Evolutionary conservation across 2,329 filamentous ascomycete species (phyloP), one percentile per base, ranked within the genome.

Genomic region (Tricladium varicosporioides): DNA sequence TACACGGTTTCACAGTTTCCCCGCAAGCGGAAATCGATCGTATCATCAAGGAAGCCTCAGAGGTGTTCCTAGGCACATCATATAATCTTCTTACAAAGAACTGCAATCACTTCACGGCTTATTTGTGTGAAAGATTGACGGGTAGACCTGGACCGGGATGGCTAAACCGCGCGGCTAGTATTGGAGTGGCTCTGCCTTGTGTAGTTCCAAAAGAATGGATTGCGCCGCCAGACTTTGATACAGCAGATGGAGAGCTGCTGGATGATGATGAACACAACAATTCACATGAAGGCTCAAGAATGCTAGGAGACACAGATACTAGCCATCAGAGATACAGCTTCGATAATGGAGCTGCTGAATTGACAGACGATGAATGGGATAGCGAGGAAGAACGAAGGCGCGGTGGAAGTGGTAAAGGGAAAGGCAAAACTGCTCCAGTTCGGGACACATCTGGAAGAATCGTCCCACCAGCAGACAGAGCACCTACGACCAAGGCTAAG

Each of bases 21-120:
- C 79, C 86, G 2, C 78, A 83, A 18, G 75, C 80, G 56, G 89
- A 94, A 72, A 87, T 94, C 63, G 85, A 91, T 52, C 69, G 76
- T 13, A 86, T 90, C 43, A 81, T 95, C 46, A 83, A 81, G 65
- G 77, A 78, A 56, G 87, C 86, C 11, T 90, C 87, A 1, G 81
- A 87, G 44, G 80, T 86, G 63, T 95, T 94, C 66, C 80, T 85
- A 56, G 91, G 91, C 19, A 85, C 85, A 0, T 81, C 82, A 13
- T 94, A 95, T 73, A 93, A 94, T 67, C 81, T 95, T 13, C 79
- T 95, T 46, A 91, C 86, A 16, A 85, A 85, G 65, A 95, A 95
- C 72, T 95, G 91, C 80, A 95, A 95, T 71, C 91, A 95, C 71
- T 95, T 95, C 71, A 93, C 90, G 1, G 85, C 84, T 16, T 84